These are phyloP conservation scores for Akanthomyces dipterigenus DNA, from an alignment of 2,329 filamentous ascomycete species.

Conservation along the genomic window DNA sequence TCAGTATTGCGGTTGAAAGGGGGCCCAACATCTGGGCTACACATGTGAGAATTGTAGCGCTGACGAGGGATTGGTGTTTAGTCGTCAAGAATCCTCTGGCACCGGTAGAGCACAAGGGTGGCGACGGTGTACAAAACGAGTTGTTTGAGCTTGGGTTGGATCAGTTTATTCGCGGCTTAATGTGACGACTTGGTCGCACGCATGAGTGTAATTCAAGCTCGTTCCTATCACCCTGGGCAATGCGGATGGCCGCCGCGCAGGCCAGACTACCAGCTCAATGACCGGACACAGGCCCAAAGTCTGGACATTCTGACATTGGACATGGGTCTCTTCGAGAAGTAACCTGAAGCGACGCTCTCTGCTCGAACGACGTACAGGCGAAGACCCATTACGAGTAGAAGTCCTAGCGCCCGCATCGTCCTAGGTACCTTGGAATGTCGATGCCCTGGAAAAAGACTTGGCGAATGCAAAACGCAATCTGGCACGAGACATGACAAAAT, in stretches of 20 bases:
- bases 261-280: background rate
- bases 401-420: too few relatives aligned
- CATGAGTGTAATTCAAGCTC: background rate
- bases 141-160: constrained; percentile 67
- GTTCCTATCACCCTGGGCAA: too few relatives aligned
- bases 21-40: too few relatives aligned
- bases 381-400: too few relatives aligned
- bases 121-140: constrained; percentile 64
- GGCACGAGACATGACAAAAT: too few relatives aligned
- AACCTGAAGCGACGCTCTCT: too few relatives aligned
- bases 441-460: background rate
- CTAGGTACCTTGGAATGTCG: too few relatives aligned
- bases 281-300: too few relatives aligned
- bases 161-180: constrained; percentile 64
- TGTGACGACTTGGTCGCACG: constrained; percentile 32
- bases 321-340: too few relatives aligned
- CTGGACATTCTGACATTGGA: too few relatives aligned
- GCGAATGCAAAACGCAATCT: too few relatives aligned
- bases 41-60: background rate
- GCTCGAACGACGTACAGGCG: too few relatives aligned
- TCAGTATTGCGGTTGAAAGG: constrained; percentile 36
- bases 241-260: background rate
- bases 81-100: constrained; percentile 66
- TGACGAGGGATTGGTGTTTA: constrained; percentile 22
- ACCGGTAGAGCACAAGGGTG: constrained; percentile 61